phyloP scores from a whole-genome alignment of 495 filamentous ascomycete species.

The Endocarpon pusillum region DNA sequence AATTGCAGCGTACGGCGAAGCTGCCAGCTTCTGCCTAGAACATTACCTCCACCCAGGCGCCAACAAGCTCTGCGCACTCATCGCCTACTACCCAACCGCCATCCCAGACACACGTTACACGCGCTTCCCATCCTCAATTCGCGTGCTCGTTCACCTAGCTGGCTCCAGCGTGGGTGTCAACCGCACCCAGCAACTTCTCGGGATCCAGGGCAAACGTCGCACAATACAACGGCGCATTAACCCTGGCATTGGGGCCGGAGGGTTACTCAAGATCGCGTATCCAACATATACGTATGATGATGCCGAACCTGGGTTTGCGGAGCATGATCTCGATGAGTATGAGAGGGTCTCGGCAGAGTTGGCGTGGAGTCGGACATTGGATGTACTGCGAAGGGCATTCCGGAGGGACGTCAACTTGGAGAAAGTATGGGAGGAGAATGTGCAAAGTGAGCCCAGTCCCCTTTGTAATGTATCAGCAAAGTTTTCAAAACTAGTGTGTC shows the following conservation, averaged over 20 bases:
- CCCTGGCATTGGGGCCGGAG: conserved; percentile 38
- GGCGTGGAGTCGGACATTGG: conserved; percentile 39
- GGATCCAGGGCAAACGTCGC: conserved; percentile 43
- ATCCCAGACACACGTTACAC: conserved; percentile 30
- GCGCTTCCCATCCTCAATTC: conserved; percentile 29
- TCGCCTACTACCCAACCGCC: conserved; percentile 42
- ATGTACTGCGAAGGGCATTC: conserved; percentile 36
- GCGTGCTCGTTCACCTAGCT: conserved; percentile 34
- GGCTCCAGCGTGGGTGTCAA: conserved; percentile 26
- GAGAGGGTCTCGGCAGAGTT: conserved; percentile 32
- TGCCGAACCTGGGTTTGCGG: conserved; percentile 39
- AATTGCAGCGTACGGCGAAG: conserved; percentile 35
- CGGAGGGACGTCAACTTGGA: conserved; percentile 41
- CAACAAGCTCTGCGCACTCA: conserved; percentile 27
- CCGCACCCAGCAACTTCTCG: conserved; percentile 33
- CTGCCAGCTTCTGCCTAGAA: conserved; percentile 38
- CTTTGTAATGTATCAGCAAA: too few relatives aligned
- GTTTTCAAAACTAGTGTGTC: too few relatives aligned
- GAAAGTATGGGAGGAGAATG: conserved; percentile 38
- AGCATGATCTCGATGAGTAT: conserved; percentile 32
- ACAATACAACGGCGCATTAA: conserved; percentile 28
- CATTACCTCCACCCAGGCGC: conserved; percentile 31
- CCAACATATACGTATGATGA: conserved; percentile 32
- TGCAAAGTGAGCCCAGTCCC: too few relatives aligned
- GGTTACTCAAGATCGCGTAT: conserved; percentile 21